Conservation (phyloP, 331 rosid species). For the Pyracantha coccinea region DNA sequence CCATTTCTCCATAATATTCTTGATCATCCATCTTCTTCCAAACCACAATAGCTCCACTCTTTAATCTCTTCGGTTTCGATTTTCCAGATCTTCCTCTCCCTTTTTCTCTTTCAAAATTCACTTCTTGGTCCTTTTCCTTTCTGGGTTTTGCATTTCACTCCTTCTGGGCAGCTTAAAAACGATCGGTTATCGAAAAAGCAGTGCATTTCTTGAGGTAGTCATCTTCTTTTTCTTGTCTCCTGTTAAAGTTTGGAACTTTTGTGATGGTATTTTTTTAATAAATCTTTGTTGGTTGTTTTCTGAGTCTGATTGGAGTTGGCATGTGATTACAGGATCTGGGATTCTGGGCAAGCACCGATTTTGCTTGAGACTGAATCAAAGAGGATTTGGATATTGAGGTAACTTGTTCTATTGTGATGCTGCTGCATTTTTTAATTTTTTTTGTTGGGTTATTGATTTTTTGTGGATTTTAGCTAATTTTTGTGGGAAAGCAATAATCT, state of each 20-base stretch:
- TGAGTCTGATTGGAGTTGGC: slow-evolving; percentile 15
- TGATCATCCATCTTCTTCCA: slow-evolving; percentile 10
- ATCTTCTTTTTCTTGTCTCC: not conserved
- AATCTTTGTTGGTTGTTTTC: slow-evolving; percentile 1
- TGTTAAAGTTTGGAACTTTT: not conserved
- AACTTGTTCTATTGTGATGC: slow-evolving; percentile 13
- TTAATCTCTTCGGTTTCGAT: not conserved
- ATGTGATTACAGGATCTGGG: slow-evolving; percentile 36
- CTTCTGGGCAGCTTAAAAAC: not conserved
- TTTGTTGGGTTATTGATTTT: not conserved
- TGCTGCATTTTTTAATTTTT: not conserved
- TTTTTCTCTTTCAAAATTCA: not conserved
- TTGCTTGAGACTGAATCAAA: slow-evolving; percentile 10
- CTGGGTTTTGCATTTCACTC: slow-evolving; percentile 5
- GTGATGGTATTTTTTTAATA: not conserved
- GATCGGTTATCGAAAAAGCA: slow-evolving; percentile 16
- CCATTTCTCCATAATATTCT: slow-evolving; percentile 4
- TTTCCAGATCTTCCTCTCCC: not conserved
- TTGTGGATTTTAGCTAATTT: not conserved
- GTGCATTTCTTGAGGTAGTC: slow-evolving; percentile 31
- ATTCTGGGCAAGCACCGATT: slow-evolving; percentile 16
- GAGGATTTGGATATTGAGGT: slow-evolving; percentile 22
- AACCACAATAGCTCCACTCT: slow-evolving; percentile 15
- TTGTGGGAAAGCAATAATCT: not conserved
- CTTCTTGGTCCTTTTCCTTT: not conserved